phyloP scores from a whole-genome alignment of 305 asterid genomes.

The Fraxinus greggii region DNA sequence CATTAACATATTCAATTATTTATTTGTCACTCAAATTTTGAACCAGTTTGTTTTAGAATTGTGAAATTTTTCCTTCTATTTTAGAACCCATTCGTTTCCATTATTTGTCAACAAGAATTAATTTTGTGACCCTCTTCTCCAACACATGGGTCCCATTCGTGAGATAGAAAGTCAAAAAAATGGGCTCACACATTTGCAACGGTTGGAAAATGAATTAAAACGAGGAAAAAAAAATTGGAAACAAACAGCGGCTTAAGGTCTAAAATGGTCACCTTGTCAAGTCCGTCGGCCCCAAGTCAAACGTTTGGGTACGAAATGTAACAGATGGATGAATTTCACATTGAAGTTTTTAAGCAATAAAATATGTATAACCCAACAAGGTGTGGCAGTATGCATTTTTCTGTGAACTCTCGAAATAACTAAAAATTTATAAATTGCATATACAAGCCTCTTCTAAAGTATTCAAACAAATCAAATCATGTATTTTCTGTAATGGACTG shows the following conservation, averaged over 20 bases:
- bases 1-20: no score
- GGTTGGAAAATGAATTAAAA: no score
- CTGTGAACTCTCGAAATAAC: conserved; percentile 13
- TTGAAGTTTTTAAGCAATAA: no score
- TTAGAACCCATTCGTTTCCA: no score
- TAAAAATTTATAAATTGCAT: not conserved
- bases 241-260: no score
- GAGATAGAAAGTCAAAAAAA: no score
- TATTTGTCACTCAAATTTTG: not conserved
- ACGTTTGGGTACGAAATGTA: not conserved
- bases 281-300: not conserved
- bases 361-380: not conserved
- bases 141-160: no score
- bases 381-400: conserved; percentile 21
- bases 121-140: no score
- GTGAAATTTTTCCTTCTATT: not conserved
- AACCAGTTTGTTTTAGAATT: no score
- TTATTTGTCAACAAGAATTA: no score
- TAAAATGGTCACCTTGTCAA: not conserved
- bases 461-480: conserved; percentile 21
- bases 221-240: no score
- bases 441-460: conserved; percentile 13
- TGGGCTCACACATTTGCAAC: no score
- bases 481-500: not conserved
- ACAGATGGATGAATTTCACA: not conserved